Conservation (phyloP, 768 basidiomycete genomes). For the Mycena epipterygia region DNA sequence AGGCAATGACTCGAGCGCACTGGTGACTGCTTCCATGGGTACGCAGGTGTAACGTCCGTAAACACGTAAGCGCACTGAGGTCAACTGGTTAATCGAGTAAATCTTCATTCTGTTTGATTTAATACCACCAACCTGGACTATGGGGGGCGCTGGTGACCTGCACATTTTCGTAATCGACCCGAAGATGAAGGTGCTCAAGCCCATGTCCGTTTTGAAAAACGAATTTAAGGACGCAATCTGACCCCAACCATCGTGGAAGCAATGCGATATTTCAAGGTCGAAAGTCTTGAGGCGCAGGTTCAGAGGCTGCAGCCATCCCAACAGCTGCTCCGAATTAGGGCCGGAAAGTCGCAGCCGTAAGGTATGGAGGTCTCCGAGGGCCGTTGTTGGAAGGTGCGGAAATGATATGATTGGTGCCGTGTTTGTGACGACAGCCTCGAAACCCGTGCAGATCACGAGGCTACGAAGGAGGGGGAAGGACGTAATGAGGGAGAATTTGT, state of each 20-base stretch:
- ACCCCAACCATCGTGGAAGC: not conserved
- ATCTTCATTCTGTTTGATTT: not conserved
- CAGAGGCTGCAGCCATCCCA: not conserved
- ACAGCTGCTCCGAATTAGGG: not conserved
- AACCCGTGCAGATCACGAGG: not conserved
- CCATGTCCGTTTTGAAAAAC: not conserved
- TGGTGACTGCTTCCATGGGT: not conserved
- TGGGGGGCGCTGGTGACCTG: not conserved
- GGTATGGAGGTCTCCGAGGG: not conserved
- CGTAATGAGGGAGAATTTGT: not conserved
- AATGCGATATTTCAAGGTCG: not conserved
- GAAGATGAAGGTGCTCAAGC: not conserved
- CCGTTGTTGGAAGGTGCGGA: not conserved
- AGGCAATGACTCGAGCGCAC: not conserved
- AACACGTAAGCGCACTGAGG: not conserved
- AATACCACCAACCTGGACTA: not conserved
- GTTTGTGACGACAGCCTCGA: not conserved
- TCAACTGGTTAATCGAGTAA: not conserved
- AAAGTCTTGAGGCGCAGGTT: not conserved
- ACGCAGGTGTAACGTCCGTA: not conserved
- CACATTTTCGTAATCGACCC: not conserved
- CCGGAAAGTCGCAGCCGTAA: not conserved
- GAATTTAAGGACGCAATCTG: not conserved
- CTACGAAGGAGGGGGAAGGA: not conserved
- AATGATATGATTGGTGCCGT: not conserved